Evolutionary conservation across 345 rosid species (phyloP).

Genomic region (Gynandropsis gynandra): DNA sequence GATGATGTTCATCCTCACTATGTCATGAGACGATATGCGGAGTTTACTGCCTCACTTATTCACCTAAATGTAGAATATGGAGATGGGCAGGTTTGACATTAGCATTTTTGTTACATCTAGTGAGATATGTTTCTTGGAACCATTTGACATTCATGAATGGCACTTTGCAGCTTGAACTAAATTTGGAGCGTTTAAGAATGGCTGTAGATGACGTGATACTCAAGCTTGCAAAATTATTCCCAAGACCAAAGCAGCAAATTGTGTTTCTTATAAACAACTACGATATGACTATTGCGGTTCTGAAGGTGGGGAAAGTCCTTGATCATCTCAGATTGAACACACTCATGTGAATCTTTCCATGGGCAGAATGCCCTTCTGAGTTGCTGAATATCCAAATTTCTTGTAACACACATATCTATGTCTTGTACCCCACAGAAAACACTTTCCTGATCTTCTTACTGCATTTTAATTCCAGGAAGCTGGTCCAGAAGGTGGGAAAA

Average conservation of each 20-base stretch:
- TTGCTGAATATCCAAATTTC: constrained; percentile 4
- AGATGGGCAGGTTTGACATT: constrained; percentile 77
- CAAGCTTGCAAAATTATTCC: constrained; percentile 73
- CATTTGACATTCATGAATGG: constrained; percentile 3
- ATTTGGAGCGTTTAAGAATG: constrained; percentile 90
- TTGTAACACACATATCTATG: constrained; percentile 5
- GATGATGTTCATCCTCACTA: constrained; percentile 98
- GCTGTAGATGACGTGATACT: constrained; percentile 81
- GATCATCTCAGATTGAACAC: constrained; percentile 4
- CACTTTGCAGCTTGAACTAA: constrained; percentile 80
- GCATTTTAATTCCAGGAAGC: constrained; percentile 58
- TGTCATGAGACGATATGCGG: constrained; percentile 99
- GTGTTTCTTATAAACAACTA: constrained; percentile 94
- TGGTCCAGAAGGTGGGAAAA: constrained; percentile 89
- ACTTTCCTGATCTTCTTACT: constrained; percentile 13
- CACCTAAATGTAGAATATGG: constrained; percentile 92
- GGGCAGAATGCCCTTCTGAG: constrained; percentile 11
- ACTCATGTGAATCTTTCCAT: constrained; percentile 1
- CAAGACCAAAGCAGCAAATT: constrained; percentile 63
- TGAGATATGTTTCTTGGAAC: constrained; percentile 6
- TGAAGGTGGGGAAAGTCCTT: constrained; percentile 53
- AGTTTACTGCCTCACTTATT: constrained; percentile 92
- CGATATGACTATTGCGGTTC: constrained; percentile 88
- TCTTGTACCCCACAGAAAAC: not conserved
- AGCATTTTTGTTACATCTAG: constrained; percentile 8